Evolutionary conservation across 345 rosid genomes (phyloP), one percentile per base, ranked within the genome.

Genomic region (Crucihimalaya himalaica): DNA sequence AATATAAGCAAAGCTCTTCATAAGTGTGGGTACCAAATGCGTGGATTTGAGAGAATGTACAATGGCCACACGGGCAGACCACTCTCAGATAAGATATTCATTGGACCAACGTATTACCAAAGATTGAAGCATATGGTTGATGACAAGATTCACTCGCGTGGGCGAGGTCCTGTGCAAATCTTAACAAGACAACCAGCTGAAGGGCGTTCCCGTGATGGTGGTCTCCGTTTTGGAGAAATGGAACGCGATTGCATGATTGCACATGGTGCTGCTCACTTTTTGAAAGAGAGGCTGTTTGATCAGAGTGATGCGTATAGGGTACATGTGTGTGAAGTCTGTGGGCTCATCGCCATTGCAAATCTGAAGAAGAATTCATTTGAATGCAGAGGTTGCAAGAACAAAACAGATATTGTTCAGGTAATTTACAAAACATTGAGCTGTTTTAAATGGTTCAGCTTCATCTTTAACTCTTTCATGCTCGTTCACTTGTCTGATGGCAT

Each of bases 171-270:
- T 2, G 97, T 92, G 45, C 99, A 95, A 73, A 95, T 92, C 69
- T 86, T 95, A 40, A 92, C 97, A 0, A 86, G 97, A 84, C 99
- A 95, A 73, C 99, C 99, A 60, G 99, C 97, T 1, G 99, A 92
- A 79, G 99, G 99, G n/a, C 83, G 97, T 39, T 92, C 97, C 4
- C 97, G 99, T 70, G 93, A 95, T 67, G 97, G 97, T 73, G 99
- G 97, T 57, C 96, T 92, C 40, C 92, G 99, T 25, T 95, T 95
- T 28, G 97, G 99, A 69, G 99, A 95, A 70, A 92, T 92, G 99
- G 97, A 95, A 69, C 86, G 97, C 8, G 99, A 95, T 70, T 95
- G 99, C 76, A 95, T 92, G 96, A 95, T 95, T 69, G 97, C 99
- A 0, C 99, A 92, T 66, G 99, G 97, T 48, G 99, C 99, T 2